Evolutionary conservation across 768 basidiomycete species (phyloP).

Genomic region (Ramaria sp.): DNA sequence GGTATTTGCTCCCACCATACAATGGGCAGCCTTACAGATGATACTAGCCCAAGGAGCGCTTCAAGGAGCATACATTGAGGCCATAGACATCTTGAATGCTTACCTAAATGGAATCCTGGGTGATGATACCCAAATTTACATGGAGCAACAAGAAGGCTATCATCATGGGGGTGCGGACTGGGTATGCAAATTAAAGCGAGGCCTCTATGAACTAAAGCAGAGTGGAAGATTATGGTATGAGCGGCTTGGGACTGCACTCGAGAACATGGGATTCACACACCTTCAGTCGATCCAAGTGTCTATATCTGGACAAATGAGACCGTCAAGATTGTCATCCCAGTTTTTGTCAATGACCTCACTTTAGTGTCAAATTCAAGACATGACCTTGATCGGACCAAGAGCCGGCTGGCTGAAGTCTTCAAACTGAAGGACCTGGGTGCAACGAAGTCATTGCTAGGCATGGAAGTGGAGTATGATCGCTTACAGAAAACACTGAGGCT

Average conservation of each 20-base stretch:
- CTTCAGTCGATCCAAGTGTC: slow-evolving; percentile 15
- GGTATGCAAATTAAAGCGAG: no score
- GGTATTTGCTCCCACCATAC: no score
- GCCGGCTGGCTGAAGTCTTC: slow-evolving; percentile 18
- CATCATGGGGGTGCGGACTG: no score
- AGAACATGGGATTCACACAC: slow-evolving; percentile 6
- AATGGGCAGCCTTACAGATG: no score
- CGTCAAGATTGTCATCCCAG: slow-evolving; percentile 19
- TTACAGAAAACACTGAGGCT: slow-evolving; percentile 4
- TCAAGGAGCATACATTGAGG: no score
- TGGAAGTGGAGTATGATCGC: slow-evolving; percentile 13
- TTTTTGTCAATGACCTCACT: slow-evolving; percentile 24
- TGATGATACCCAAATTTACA: no score
- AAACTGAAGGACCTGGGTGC: slow-evolving; percentile 21
- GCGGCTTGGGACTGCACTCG: no score
- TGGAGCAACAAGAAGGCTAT: no score
- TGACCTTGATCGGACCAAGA: slow-evolving; percentile 14
- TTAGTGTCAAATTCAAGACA: slow-evolving; percentile 15
- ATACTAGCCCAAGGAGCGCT: no score
- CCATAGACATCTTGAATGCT: no score
- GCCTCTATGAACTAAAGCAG: slow-evolving; percentile 16
- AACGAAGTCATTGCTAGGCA: slow-evolving; percentile 12
- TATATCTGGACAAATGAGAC: slow-evolving; percentile 18
- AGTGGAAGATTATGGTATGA: no score
- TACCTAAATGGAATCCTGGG: no score